A percentile compares a stretch with the other conserved stretches of the same genome.
These are phyloP conservation scores for Aspergillus udagawae DNA, from an alignment of 2,329 filamentous ascomycete genomes.

Conservation along the genomic window DNA sequence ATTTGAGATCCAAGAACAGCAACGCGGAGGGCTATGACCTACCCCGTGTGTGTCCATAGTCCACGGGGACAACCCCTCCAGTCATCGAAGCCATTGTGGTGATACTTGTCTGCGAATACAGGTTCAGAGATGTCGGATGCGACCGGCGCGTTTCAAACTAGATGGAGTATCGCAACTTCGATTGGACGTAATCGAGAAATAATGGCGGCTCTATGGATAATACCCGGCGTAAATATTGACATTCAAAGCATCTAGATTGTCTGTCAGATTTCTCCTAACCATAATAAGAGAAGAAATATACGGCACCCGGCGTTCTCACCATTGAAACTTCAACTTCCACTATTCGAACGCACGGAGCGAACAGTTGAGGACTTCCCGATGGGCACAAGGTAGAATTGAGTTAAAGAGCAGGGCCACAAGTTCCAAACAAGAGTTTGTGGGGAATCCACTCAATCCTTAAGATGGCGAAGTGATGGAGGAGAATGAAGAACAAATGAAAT, in stretches of 20 bases:
- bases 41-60: slow-evolving; percentile 10
- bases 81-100: slow-evolving; percentile 23
- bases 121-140: slow-evolving; percentile 7
- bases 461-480: neutral
- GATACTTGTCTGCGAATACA: neutral
- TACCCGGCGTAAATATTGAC: neutral
- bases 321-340: slow-evolving; percentile 5
- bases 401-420: slow-evolving; percentile 4
- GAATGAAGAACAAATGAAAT: neutral
- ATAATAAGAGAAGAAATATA: slow-evolving; percentile 12
- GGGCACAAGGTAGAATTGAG: slow-evolving; percentile 5
- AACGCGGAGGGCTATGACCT: slow-evolving; percentile 13
- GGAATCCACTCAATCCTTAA: neutral
- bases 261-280: slow-evolving; percentile 16
- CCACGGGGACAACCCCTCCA: slow-evolving; percentile 26
- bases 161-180: neutral
- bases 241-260: slow-evolving; percentile 9
- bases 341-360: slow-evolving; percentile 12
- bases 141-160: slow-evolving; percentile 13
- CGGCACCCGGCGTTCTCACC: slow-evolving; percentile 14
- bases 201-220: slow-evolving; percentile 1
- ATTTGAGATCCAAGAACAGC: neutral
- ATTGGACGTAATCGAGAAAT: neutral
- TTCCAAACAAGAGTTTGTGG: neutral
- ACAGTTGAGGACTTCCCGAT: slow-evolving; percentile 8